Base-by-base conservation (phyloP, 805 yeast species). In the Starmera amethionina region DNA sequence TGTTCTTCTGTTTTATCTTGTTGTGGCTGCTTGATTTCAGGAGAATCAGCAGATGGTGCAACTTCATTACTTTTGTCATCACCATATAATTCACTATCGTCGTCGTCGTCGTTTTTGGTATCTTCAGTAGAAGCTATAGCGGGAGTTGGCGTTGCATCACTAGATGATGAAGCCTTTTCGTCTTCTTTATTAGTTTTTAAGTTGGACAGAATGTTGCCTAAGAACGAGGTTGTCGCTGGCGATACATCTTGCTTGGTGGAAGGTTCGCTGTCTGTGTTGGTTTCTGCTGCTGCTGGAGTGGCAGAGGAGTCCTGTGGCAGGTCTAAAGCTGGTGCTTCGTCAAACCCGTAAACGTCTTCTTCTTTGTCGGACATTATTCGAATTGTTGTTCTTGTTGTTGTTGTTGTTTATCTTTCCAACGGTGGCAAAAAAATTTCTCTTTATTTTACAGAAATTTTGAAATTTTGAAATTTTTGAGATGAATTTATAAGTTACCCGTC, bases 41-140 rank as follows among this genome's bases (percentile, higher is more conserved):
- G 10, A 5, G 10, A 10, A 28, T 28, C 30, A 28, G 13, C 30
- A 28, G 13, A 28, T 12, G 30, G 30, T 9, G 30, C 30, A 28
- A 12, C 10, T 10, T 16, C 18, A 16, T 16, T 16, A 16, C 18
- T 16, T 16, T 16, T 16, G 18, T 16, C 18, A 16, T 4, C 4
- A 16, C 18, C n/a, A n/a, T n/a, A n/a, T n/a, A n/a, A n/a, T n/a
- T 44, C 50, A 2, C 47, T 48, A 7, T 43, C 50, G 4, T 46
- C 44, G 13, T 40, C 46, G 3, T 44, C 41, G 11, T 44, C 47
- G 15, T 40, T 42, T 11, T 31, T 30, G 6, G 30, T 25, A 8
- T 12, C 35, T 35, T 30, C 18, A 16, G 18, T 16, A 16, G 18
- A 16, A 16, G 18, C 18, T 16, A 16, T 16, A 16, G 18, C 10